Percentiles rank a stretch among this genome's conserved stretches.
Conservation (phyloP, 2,329 filamentous ascomycete species). For the Chrysosporium queenslandicum region DNA sequence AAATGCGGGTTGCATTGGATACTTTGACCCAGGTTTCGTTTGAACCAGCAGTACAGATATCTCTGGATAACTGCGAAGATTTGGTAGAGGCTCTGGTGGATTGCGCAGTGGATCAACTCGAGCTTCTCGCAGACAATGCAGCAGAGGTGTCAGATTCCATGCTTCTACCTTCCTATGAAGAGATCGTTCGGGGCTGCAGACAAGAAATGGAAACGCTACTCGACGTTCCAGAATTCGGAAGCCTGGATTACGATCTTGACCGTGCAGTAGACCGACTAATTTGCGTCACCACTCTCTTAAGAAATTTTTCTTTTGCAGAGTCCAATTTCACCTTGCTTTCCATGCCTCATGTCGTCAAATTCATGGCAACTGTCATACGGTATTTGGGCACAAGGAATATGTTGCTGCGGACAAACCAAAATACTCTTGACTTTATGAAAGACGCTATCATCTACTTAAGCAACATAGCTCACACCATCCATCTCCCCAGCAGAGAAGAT, state of each 20-base stretch:
- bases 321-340: conserved; percentile 68
- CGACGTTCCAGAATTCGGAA: conserved; percentile 64
- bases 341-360: conserved; percentile 66
- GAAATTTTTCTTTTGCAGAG: conserved; percentile 80
- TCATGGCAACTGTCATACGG: conserved; percentile 72
- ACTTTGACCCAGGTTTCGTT: conserved; percentile 64
- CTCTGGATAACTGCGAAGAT: conserved; percentile 70
- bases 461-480: conserved; percentile 71
- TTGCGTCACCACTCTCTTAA: conserved; percentile 81
- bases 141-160: conserved; percentile 80
- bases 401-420: conserved; percentile 68
- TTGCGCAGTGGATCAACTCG: conserved; percentile 80
- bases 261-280: conserved; percentile 77
- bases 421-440: conserved; percentile 95
- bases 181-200: conserved; percentile 68
- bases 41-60: conserved; percentile 53
- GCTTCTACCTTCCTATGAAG: conserved; percentile 74
- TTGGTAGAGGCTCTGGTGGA: conserved; percentile 79
- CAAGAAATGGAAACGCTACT: conserved; percentile 62
- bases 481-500: conserved; percentile 77
- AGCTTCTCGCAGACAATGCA: conserved; percentile 72
- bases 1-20: conserved; percentile 83
- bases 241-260: conserved; percentile 68
- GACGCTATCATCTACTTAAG: conserved; percentile 82
- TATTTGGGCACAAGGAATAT: conserved; percentile 83